These are phyloP conservation scores for Xylaria sp. DNA, from an alignment of 2,329 filamentous ascomycete species.

Conservation along the genomic window DNA sequence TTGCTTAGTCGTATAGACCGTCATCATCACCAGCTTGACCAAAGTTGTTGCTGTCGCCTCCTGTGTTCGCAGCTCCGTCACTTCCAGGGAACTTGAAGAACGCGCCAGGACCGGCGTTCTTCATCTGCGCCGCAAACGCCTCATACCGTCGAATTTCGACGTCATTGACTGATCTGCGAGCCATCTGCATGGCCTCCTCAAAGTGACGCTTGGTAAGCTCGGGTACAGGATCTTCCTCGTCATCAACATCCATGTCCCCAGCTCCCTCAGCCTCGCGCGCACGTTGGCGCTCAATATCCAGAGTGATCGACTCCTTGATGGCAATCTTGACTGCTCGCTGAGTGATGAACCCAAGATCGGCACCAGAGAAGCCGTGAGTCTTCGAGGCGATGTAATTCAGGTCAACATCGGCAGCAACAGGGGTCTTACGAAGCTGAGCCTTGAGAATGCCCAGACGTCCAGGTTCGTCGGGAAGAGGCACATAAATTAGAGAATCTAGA, in stretches of 20 bases:
- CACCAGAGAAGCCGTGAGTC: constrained; percentile 99
- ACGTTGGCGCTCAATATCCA: constrained; percentile 91
- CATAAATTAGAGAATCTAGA: constrained; percentile 98
- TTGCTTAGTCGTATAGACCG: constrained; percentile 89
- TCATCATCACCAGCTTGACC: constrained; percentile 93
- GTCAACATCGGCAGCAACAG: constrained; percentile 87
- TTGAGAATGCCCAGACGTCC: constrained; percentile 91
- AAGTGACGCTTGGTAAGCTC: constrained; percentile 97
- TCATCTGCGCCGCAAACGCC: constrained; percentile 98
- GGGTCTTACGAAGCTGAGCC: constrained; percentile 98
- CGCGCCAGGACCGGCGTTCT: constrained; percentile 93
- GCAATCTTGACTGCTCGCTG: constrained; percentile 99
- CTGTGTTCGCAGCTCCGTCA: constrained; percentile 76
- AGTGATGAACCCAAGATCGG: constrained; percentile 98
- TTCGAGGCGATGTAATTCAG: constrained; percentile 92
- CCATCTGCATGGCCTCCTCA: constrained; percentile 97
- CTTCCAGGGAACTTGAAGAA: constrained; percentile 97
- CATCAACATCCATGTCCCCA: constrained; percentile 84
- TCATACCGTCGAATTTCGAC: constrained; percentile 99
- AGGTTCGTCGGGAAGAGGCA: constrained; percentile 91
- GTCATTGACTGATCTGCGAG: constrained; percentile 92
- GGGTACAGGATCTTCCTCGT: constrained; percentile 91
- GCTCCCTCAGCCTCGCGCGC: constrained; percentile 89
- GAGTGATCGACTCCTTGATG: constrained; percentile 94
- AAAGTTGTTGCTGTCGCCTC: constrained; percentile 70